Conservation (phyloP, 164 flowering plant species). For the Vitis vinifera region ASM3070453v1 NC_081808.1:3687501-3688000, state of each 20-base stretch:
- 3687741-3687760: slow-evolving; percentile 31
- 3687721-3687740: slow-evolving; percentile 24
- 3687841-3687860: slow-evolving; percentile 32
- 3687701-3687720: slow-evolving; percentile 36
- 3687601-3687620: slow-evolving; percentile 18
- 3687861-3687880: slow-evolving; percentile 35
- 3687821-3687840: slow-evolving; percentile 26
- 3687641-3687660: slow-evolving; percentile 24
- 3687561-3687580: slow-evolving; percentile 1
- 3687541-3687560: not conserved
- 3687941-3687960: slow-evolving; percentile 18
- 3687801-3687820: slow-evolving; percentile 33
- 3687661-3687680: slow-evolving; percentile 23
- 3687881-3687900: slow-evolving; percentile 37
- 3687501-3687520: no score
- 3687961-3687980: slow-evolving; percentile 30
- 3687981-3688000: slow-evolving; percentile 50
- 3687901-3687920: slow-evolving; percentile 26
- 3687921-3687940: slow-evolving; percentile 39
- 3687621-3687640: slow-evolving; percentile 27
- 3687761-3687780: slow-evolving; percentile 35
- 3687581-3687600: slow-evolving; percentile 4
- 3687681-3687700: slow-evolving; percentile 34
- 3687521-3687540: no score
- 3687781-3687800: slow-evolving; percentile 34